Base-by-base conservation (phyloP, 2,329 filamentous ascomycete species). In the Calonectria crousiana region DNA sequence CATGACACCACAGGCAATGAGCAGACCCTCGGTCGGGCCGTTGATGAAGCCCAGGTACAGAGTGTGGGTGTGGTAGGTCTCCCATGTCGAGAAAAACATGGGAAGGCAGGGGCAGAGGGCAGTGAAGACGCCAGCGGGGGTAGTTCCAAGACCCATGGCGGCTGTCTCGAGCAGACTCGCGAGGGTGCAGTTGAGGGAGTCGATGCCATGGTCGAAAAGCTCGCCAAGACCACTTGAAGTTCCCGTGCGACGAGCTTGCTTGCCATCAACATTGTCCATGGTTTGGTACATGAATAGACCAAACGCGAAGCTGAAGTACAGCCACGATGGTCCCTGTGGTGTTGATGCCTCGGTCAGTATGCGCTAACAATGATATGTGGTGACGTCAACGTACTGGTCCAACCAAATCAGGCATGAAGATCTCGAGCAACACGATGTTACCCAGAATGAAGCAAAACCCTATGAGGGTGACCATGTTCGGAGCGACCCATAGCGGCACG, bases 61-160 rank as follows among this genome's bases (percentile, higher is more conserved):
- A 0, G 97, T 98, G 84, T 99, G 97, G 6, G 97, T 98, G 86
- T 99, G 97, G 84, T 98, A 99, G 1, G 97, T 99, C 87, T 99
- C 97, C 97, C 97, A 99, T 2, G 97, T 99, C 4, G 96, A 98
- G 87, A 99, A 98, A 89, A 98, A 99, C 97, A 99, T 99, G 74
- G 97, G 95, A 56, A 99, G 88, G 80, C 95, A 97, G 1, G 97
- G 97, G 74, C 96, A 92, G 53, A 99, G 88, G 2, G 96, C 95
- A 1, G 97, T 98, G 84, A 98, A 97, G 72, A 97, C 93, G 78
- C 97, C 97, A 26, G 95, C 92, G 76, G 92, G 93, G 23, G 94
- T 95, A 5, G 94, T 92, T 51, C 97, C 97, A 67, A 98, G 90
- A 32, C 95, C 96, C 93, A 99, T 97, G 68, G 96, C 96, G 20